Base-by-base conservation (phyloP, 2,329 filamentous ascomycete species). In the Alternaria sp. region DNA sequence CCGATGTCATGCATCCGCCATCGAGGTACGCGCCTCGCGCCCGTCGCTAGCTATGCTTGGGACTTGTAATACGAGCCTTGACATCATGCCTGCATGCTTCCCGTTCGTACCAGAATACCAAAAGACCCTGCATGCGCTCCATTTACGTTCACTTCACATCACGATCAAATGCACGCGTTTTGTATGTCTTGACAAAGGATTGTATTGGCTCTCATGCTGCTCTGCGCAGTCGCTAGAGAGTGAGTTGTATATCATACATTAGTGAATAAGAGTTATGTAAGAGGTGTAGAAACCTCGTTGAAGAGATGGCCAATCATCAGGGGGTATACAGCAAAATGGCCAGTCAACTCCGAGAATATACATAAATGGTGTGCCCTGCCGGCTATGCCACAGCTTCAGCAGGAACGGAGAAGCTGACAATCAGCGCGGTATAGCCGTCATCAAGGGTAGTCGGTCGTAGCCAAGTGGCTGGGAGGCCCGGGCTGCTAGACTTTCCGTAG, bases 241-340 rank as follows among this genome's bases (percentile, higher is more conserved):
- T 61, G 71, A 72, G 69, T 23, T 49, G 41, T 67, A 68, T 77
- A 78, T 77, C 73, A 81, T 81, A 80, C 78, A 81, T 81, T 81
- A 81, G 64, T 70, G 70, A 79, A 80, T 80, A 79, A 73, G 71
- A 79, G 74, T 72, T 80, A 81, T 79, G 66, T 78, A 79, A 70
- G 72, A 79, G 76, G 77, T 44, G 69, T 71, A 77, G 26, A 78
- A 76, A 74, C 76, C 77, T 78, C 72, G 25, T 58, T 58, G 67
- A 71, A 75, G 68, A 72, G 70, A 72, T 69, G 68, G 70, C 68
- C 65, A 59, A 57, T 63, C 64, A 64, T 69, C 64, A 58, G 57
- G 20, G 66, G 70, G 70, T 68, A 72, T 73, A 69, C 61, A 69
- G 53, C 58, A 51, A 61, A 58, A 49, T 55, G 67, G 66, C 69